phyloP scores from a whole-genome alignment of 1,284 basidiomycete genomes.

The Austroboletus niveus region DNA sequence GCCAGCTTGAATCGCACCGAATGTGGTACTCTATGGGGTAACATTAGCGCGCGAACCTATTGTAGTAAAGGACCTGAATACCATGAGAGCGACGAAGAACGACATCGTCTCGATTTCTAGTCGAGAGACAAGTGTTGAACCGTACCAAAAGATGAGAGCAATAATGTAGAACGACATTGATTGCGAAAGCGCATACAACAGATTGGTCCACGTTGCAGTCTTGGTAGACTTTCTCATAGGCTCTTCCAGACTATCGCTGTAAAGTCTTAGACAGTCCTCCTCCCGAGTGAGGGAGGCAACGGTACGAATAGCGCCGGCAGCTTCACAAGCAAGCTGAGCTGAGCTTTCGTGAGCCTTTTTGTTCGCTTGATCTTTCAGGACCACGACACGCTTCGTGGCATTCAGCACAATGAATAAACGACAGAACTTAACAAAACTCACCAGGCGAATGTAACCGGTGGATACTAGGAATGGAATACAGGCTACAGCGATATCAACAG shows the following conservation, averaged over 20 bases:
- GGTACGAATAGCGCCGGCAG: slow-evolving; percentile 90
- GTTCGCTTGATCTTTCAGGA: slow-evolving; percentile 86
- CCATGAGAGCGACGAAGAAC: slow-evolving; percentile 88
- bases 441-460: slow-evolving; percentile 84
- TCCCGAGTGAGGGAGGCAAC: slow-evolving; percentile 90
- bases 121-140: slow-evolving; percentile 63
- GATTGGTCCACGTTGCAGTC: slow-evolving; percentile 70
- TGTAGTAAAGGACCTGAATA: slow-evolving; percentile 23
- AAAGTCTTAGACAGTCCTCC: slow-evolving; percentile 71
- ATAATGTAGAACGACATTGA: slow-evolving; percentile 81
- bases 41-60: slow-evolving; percentile 14
- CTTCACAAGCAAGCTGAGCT: slow-evolving; percentile 91
- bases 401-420: slow-evolving; percentile 9
- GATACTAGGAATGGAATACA: slow-evolving; percentile 84
- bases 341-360: slow-evolving; percentile 82
- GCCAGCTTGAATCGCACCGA: slow-evolving; percentile 78
- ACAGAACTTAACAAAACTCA: slow-evolving; percentile 34
- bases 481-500: slow-evolving; percentile 45
- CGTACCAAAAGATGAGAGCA: slow-evolving; percentile 87
- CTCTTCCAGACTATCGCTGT: slow-evolving; percentile 70
- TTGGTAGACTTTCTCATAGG: slow-evolving; percentile 61
- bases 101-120: slow-evolving; percentile 59
- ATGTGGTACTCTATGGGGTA: slow-evolving; percentile 55
- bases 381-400: slow-evolving; percentile 60
- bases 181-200: slow-evolving; percentile 81